Evolutionary conservation across 305 asterid species (phyloP).

Genomic region (Stenogyne calaminthoides): DNA sequence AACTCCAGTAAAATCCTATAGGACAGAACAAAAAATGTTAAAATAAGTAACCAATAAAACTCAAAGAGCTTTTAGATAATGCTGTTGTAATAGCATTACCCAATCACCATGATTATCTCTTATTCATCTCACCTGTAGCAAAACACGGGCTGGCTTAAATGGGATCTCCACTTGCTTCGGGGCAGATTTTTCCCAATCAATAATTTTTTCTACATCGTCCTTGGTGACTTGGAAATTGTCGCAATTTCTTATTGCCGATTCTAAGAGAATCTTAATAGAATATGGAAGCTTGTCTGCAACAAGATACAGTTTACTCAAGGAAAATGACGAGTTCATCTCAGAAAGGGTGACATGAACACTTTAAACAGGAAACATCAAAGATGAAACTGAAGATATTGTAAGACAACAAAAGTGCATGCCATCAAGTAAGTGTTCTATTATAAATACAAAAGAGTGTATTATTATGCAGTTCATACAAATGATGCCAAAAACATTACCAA

Average conservation of each 20-base stretch:
- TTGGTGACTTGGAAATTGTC: slow-evolving; percentile 80
- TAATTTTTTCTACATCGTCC: slow-evolving; percentile 79
- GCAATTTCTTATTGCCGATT: slow-evolving; percentile 84
- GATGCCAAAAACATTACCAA: slow-evolving; percentile 5
- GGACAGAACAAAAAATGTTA: not conserved
- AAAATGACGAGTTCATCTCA: not conserved
- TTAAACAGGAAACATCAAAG: slow-evolving; percentile 16
- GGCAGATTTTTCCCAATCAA: slow-evolving; percentile 82
- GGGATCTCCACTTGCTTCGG: slow-evolving; percentile 93
- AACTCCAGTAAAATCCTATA: slow-evolving; percentile 91
- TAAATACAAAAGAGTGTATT: not conserved
- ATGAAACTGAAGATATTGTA: not conserved
- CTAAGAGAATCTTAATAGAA: slow-evolving; percentile 72
- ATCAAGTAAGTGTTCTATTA: not conserved
- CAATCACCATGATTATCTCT: slow-evolving; percentile 18
- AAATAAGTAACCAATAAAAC: not conserved
- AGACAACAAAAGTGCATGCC: not conserved
- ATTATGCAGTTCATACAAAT: not conserved
- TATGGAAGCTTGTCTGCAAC: slow-evolving; percentile 73
- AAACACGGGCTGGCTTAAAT: slow-evolving; percentile 87
- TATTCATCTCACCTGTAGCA: slow-evolving; percentile 60
- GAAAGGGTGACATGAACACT: not conserved
- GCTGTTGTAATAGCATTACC: not conserved
- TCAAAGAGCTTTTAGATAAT: not conserved
- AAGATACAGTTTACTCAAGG: slow-evolving; percentile 4